Base-by-base conservation (phyloP, 306 rosid genomes). In the Amphicarpaea edgeworthii region DNA sequence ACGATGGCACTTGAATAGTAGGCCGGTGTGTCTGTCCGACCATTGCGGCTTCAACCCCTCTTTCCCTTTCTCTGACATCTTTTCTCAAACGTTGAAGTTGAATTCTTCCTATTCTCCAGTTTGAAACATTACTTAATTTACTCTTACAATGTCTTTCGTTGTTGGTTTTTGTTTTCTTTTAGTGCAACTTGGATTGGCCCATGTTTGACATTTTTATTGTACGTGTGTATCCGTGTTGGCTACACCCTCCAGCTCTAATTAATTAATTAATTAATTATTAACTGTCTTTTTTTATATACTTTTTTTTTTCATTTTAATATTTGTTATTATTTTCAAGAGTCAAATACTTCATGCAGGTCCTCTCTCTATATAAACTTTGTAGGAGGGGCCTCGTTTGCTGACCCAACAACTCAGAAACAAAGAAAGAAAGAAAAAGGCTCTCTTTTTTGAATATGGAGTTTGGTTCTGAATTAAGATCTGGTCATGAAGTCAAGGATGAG, bases 61-160 rank as follows among this genome's bases (percentile, higher is more conserved):
- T 77, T 41, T 83, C 76, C 47, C 38, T 30, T 54, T 79, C 61
- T 67, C 77, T 51, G 72, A 78, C 79, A 86, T 78, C 49, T 72
- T 66, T 70, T 85, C 88, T 66, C 79, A 46, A 23, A 63, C 87
- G 90, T 91, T 89, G 93, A 91, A 85, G 77, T 89, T 89, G 92
- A 91, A 89, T 89, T 91, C 90, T 86, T 87, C 90, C 74, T 24
- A 21, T 43, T 17, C 14, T 21, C 63, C 23, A 12, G 45, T 59
- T 63, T 37, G 0, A 23, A 47, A 78, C 46, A 69, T 3, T 70
- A n/a, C n/a, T n/a, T n/a, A 38, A 1, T 78, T 70, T 32, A 50
- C 41, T 50, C n/a, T 63, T 19, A 42, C 58, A 81, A 40, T 61
- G 37, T 69, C 50, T 61, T 61, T 38, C 72, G n/a, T 28, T 28